Base-by-base conservation (phyloP, 495 filamentous ascomycete genomes). In the Aspergillus homomorphus region DNA sequence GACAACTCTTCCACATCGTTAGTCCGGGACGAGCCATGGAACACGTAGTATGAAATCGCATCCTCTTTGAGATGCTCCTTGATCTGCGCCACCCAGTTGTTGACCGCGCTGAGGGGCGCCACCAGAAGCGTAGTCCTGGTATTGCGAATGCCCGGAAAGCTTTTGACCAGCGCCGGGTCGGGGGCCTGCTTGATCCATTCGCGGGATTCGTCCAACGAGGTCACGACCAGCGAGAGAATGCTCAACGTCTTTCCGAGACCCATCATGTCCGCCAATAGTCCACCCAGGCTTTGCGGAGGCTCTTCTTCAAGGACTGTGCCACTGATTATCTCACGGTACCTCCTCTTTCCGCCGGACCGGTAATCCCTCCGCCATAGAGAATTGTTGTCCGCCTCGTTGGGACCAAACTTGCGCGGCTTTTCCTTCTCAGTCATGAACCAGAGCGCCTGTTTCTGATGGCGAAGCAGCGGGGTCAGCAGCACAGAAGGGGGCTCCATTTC, bases 251-350 rank as follows among this genome's bases (percentile, higher is more conserved):
- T 98, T 6, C 94, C 94, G 16, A 98, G 75, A 41, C 94, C 94
- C 94, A 98, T 98, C 88, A 96, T 91, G 67, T 98, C 94, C 7
- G 94, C 94, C 20, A 98, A 76, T 28, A 98, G 88, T n/a, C 94
- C 94, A 9, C 94, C 94, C 0, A 87, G 75, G 0, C 84, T 80
- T 57, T 91, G 84, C 0, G 82, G 75, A 0, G 94, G 93, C 61
- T 83, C 82, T n/a, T 82, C 60, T 16, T 75, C 72, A 56, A 84
- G 71, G 23, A 85, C 75, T 9, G 86, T 78, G 4, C 86, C 88
- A 46, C 89, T 97, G 64, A 98, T 90, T 24, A 96, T 84, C 60
- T 98, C 89, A 59, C 86, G 82, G 62, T 88, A 97, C 7, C 73
- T 73, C 48, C 73, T 81, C 24, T 75, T 66, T 0, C 89, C 88